Evolutionary conservation across 2,329 filamentous ascomycete genomes (phyloP).

Genomic region (Trichoderma lentiforme): DNA sequence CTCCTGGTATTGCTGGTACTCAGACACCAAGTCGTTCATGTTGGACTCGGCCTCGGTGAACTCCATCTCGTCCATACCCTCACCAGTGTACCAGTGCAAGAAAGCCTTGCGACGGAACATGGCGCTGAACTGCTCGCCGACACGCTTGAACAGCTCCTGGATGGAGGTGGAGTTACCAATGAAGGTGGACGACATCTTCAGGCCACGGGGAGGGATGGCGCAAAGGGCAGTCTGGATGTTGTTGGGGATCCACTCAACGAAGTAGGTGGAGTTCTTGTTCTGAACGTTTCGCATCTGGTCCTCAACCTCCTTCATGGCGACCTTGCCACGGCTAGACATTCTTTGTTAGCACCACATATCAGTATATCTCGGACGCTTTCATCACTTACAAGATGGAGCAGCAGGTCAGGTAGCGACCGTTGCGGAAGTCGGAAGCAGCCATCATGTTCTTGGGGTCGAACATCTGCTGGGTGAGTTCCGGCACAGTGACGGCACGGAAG

Average conservation of each 20-base stretch:
- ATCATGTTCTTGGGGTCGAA: slow-evolving; percentile 99
- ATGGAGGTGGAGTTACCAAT: slow-evolving; percentile 99
- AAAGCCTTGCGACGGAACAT: slow-evolving; percentile 99
- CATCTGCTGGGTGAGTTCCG: slow-evolving; percentile 99
- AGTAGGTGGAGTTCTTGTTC: slow-evolving; percentile 99
- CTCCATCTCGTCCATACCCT: slow-evolving; percentile 99
- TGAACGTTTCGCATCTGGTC: slow-evolving; percentile 99
- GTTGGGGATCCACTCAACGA: slow-evolving; percentile 99
- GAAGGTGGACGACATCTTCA: slow-evolving; percentile 99
- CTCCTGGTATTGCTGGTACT: slow-evolving; percentile 99
- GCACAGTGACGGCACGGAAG: slow-evolving; percentile 96
- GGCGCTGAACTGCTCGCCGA: slow-evolving; percentile 98
- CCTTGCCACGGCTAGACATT: slow-evolving; percentile 77
- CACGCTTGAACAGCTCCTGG: slow-evolving; percentile 99
- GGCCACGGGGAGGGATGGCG: slow-evolving; percentile 94
- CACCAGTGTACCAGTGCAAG: slow-evolving; percentile 99
- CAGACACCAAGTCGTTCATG: slow-evolving; percentile 99
- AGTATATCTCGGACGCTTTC: neutral
- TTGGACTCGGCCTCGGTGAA: slow-evolving; percentile 99
- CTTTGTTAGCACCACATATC: slow-evolving; percentile 14
- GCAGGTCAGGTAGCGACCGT: slow-evolving; percentile 99
- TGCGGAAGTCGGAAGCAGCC: slow-evolving; percentile 99
- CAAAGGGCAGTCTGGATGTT: slow-evolving; percentile 99
- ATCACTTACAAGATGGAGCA: slow-evolving; percentile 86
- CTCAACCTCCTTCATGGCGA: slow-evolving; percentile 99